These are phyloP conservation scores for Fragosphaeria purpurea DNA, from an alignment of 2,329 filamentous ascomycete genomes.

Conservation along the genomic window DNA sequence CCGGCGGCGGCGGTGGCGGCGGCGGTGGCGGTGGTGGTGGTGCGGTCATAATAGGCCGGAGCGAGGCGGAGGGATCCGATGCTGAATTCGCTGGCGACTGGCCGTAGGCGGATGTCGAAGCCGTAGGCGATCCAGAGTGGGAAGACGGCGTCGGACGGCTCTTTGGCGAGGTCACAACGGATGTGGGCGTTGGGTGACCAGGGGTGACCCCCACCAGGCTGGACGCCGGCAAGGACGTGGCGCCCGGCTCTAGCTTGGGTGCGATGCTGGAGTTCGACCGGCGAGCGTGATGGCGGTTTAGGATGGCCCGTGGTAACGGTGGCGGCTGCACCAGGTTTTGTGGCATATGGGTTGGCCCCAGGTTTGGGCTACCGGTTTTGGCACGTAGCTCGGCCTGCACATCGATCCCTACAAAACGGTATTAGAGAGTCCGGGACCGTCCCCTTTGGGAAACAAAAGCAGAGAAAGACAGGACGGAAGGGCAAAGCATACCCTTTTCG, in stretches of 20 bases:
- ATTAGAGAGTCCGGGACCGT: not conserved
- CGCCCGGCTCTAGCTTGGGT: conserved; percentile 57
- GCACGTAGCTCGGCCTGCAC: conserved; percentile 90
- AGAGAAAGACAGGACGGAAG: not conserved
- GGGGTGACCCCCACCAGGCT: conserved; percentile 19
- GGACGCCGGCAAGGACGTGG: conserved; percentile 33
- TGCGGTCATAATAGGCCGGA: conserved; percentile 27
- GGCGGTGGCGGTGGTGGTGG: conserved; percentile 15
- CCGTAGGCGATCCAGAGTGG: conserved; percentile 51
- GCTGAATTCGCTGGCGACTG: conserved; percentile 30
- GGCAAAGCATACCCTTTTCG: conserved; percentile 64
- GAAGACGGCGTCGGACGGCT: conserved; percentile 75
- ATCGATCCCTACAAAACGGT: conserved; percentile 62
- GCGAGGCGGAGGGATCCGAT: conserved; percentile 33
- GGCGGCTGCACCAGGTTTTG: conserved; percentile 63
- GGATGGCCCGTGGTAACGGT: conserved; percentile 68
- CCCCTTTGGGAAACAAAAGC: not conserved
- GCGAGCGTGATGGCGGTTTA: conserved; percentile 67
- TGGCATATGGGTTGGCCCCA: conserved; percentile 58
- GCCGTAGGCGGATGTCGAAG: conserved; percentile 34
- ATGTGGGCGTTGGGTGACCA: conserved; percentile 22
- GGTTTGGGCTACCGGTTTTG: conserved; percentile 79
- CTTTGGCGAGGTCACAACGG: conserved; percentile 55
- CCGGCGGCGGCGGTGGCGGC: conserved; percentile 10
- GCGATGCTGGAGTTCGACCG: conserved; percentile 64